Base-by-base conservation (phyloP, 805 yeast genomes). In the Cyberlindnera maclurae region DNA sequence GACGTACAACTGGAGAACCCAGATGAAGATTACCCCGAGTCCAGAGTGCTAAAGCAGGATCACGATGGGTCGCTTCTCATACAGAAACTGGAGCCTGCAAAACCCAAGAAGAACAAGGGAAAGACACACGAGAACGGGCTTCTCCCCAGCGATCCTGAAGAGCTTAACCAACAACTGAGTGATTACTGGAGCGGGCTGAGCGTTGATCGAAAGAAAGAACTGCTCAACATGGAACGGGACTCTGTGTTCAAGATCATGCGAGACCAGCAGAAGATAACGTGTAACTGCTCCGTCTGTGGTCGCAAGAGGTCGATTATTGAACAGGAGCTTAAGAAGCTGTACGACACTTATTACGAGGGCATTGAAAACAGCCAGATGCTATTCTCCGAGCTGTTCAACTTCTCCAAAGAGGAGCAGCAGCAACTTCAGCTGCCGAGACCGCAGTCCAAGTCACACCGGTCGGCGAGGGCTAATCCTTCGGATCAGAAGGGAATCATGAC, bases 201-300 rank as follows among this genome's bases (percentile, higher is more conserved):
- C 15, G 68, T 75, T n/a, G 71, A 70, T 4, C 78, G 75, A 47
- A 81, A 83, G 50, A 67, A 72, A 49, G 64, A 71, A 24, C 69
- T 87, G 17, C 71, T 84, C 24, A 69, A 72, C 50, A 73, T 84
- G 32, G 85, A 83, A 47, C 81, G 79, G 54, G 75, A 75, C 34
- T 78, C 84, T 30, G 77, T 88, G 1, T 67, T 83, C 60, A 73
- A 71, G 35, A 69, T 77, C 31, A 74, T 86, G 57, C 74, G 71
- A 43, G 77, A 71, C 42, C 77, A 77, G 52, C 80, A 76, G 52
- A 67, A 69, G 45, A 62, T 66, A 18, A 58, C 57, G 12, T 88
- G 96, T 57, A 70, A 75, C 41, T 89, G 96, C 56, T 64, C 78
- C 4, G 77, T 77, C 15, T 89, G 96, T 62, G 90, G 89, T 2